Evolutionary conservation across 495 filamentous ascomycete genomes (phyloP), one percentile per base, ranked within the genome.

Genomic region (Hypoxylon trugodes): DNA sequence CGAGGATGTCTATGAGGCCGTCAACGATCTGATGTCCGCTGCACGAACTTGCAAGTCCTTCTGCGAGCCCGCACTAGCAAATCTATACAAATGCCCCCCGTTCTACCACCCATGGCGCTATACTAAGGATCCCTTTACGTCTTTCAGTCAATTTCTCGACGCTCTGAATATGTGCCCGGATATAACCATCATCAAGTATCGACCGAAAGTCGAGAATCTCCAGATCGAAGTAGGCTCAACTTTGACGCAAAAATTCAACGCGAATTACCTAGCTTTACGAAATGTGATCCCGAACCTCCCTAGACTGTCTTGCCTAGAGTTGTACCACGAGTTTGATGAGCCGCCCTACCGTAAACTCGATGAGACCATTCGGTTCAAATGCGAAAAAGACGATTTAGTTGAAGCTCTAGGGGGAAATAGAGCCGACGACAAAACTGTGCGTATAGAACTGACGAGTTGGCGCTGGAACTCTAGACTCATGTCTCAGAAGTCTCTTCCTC

Each of bases 401-500:
- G 64, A 81, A 0, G 77, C 83, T 1, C 92, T 25, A 16, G 75
- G 69, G 30, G 74, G 77, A 5, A 36, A 54, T 15, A 67, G 71
- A 2, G 38, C 8, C 6, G 49, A 25, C 38, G 37, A 15, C 6
- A 54, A 49, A n/a, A 33, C 33, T 9, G 37, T 38, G 1, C 45
- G 55, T 1, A 73, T 81, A 8, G 69, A 69, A 30, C 82, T 96
- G 24, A 79, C 76, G 25, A 86, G 81, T 49, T 97, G 90, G 89
- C 86, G 86, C 26, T 96, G 93, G 92, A 93, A 90, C 64, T 74
- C 83, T 28, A 82, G 86, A n/a, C 78, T 90, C 40, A 79, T n/a
- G n/a, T n/a, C 83, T 59, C 79, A 83, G 6, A 74, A 78, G 1
- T 70, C 70, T n/a, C 61, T 77, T 24, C 69, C 83, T 33, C 69